These are phyloP conservation scores for Cladosporium phlei DNA, from an alignment of 2,329 filamentous ascomycete species.

Conservation along the genomic window DNA sequence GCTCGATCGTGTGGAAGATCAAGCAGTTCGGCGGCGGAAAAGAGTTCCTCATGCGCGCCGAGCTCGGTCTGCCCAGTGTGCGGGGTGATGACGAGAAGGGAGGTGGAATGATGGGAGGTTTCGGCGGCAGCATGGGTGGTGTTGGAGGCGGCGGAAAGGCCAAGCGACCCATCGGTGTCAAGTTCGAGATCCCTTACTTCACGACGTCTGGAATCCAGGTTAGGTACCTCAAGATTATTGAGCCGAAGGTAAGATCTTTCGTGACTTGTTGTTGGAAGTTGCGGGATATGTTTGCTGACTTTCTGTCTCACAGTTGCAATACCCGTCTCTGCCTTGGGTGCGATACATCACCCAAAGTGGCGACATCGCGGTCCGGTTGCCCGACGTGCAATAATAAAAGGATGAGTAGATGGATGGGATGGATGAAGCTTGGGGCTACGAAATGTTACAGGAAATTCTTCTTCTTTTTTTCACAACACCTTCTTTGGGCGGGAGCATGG, in stretches of 20 bases:
- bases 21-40: constrained; percentile 99
- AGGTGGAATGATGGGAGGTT: constrained; percentile 95
- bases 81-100: constrained; percentile 93
- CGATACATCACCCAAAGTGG: constrained; percentile 98
- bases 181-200: constrained; percentile 99
- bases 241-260: constrained; percentile 72
- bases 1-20: constrained; percentile 99
- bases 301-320: constrained; percentile 84
- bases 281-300: constrained; percentile 4
- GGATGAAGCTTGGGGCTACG: not conserved
- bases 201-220: constrained; percentile 99
- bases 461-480: too few relatives aligned
- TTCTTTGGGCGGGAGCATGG: too few relatives aligned
- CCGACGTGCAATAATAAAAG: constrained; percentile 56
- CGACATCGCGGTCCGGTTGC: constrained; percentile 89
- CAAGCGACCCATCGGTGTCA: constrained; percentile 95
- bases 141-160: constrained; percentile 86
- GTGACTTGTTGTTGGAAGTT: not conserved
- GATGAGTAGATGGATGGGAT: not conserved
- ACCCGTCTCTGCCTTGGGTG: constrained; percentile 94
- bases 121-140: constrained; percentile 94
- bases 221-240: constrained; percentile 96
- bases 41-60: constrained; percentile 97
- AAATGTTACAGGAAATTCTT: not conserved
- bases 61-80: constrained; percentile 88